Conservation (phyloP, 2,329 filamentous ascomycete species). For the Neoascochyta sp. region DNA sequence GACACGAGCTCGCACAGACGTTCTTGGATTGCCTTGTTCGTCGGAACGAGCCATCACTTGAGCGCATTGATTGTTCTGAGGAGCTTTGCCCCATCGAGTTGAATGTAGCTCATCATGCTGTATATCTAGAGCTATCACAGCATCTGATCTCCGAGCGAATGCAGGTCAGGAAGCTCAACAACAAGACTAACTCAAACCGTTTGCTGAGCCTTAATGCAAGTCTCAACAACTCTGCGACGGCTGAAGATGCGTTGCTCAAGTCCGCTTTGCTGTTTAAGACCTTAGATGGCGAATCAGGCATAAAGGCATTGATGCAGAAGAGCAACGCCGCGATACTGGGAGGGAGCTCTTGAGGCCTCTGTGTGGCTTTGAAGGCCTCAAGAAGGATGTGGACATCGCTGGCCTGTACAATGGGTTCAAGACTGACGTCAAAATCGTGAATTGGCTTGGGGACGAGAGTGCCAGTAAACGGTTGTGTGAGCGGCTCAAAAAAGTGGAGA, state of each 20-base stretch:
- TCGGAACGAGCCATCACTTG: constrained; percentile 33
- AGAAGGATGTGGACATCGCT: constrained; percentile 4
- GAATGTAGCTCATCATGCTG: constrained; percentile 47
- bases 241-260: constrained; percentile 55
- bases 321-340: constrained; percentile 11
- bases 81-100: constrained; percentile 45
- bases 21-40: constrained; percentile 56
- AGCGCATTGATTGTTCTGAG: constrained; percentile 43
- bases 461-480: constrained; percentile 6
- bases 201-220: constrained; percentile 44
- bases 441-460: constrained; percentile 24
- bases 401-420: constrained; percentile 19
- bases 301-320: constrained; percentile 12
- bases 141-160: constrained; percentile 52
- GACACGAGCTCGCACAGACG: constrained; percentile 51
- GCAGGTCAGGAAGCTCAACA: constrained; percentile 41
- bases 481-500: constrained; percentile 10
- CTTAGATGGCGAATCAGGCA: constrained; percentile 8
- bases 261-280: constrained; percentile 28
- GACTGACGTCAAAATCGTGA: constrained; percentile 10
- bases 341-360: constrained; percentile 13
- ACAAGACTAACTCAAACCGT: constrained; percentile 37
- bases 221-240: constrained; percentile 44
- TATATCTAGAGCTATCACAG: constrained; percentile 56
- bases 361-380: constrained; percentile 15